Percentiles rank a stretch among this genome's conserved stretches.
Evolutionary conservation across 768 basidiomycete genomes (phyloP).

Genomic region (Gymnopilus junonius): DNA sequence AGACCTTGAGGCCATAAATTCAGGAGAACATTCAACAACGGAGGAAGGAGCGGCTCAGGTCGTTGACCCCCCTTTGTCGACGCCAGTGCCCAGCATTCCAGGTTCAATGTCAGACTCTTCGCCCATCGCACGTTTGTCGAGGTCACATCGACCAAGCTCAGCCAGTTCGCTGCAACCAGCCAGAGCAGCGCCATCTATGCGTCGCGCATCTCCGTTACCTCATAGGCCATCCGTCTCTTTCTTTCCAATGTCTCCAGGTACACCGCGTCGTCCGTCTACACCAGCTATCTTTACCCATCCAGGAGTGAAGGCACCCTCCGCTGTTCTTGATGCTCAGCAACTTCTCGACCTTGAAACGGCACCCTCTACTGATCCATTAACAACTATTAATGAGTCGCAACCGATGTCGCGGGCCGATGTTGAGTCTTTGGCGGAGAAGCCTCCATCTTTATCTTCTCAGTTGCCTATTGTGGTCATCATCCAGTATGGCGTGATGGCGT

Average conservation of each 20-base stretch:
- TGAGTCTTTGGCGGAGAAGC: conserved; percentile 53
- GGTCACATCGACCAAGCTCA: conserved; percentile 35
- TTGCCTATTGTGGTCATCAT: conserved; percentile 85
- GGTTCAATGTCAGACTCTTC: conserved; percentile 18
- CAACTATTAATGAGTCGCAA: conserved; percentile 56
- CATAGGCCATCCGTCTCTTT: conserved; percentile 40
- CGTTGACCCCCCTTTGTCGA: neutral
- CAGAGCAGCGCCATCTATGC: conserved; percentile 35
- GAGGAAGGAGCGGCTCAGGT: neutral
- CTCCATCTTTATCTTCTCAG: conserved; percentile 69
- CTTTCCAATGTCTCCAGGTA: conserved; percentile 36
- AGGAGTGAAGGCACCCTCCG: conserved; percentile 79
- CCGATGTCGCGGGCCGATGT: conserved; percentile 38
- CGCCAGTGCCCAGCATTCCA: neutral
- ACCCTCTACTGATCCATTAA: conserved; percentile 41
- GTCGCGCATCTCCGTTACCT: conserved; percentile 27
- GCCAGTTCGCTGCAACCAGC: conserved; percentile 31
- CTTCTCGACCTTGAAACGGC: conserved; percentile 45
- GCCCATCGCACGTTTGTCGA: conserved; percentile 26
- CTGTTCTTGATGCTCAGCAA: conserved; percentile 75
- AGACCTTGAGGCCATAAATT: conserved; percentile 23
- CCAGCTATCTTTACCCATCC: conserved; percentile 86
- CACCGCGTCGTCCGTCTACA: conserved; percentile 59
- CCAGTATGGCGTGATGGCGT: conserved; percentile 88
- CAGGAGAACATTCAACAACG: neutral